These are phyloP conservation scores for Hymenoscyphus scutula DNA, from an alignment of 2,329 filamentous ascomycete genomes.

Conservation along the genomic window DNA sequence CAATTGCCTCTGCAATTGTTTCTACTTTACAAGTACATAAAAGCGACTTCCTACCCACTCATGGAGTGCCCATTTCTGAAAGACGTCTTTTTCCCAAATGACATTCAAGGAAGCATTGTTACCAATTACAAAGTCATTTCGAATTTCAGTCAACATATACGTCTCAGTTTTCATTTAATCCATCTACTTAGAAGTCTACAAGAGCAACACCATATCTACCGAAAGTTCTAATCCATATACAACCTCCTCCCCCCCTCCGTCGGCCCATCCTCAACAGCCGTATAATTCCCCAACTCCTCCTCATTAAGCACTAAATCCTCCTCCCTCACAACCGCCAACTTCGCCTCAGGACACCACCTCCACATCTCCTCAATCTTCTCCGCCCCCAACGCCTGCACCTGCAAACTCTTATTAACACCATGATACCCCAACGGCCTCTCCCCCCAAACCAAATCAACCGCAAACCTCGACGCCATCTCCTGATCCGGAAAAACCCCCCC, in stretches of 20 bases:
- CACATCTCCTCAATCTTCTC: slow-evolving; percentile 30
- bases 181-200: too few species aligned
- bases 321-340: slow-evolving; percentile 11
- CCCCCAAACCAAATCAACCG: slow-evolving; percentile 23
- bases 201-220: too few species aligned
- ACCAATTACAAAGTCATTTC: too few species aligned
- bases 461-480: slow-evolving; percentile 23
- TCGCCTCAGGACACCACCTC: slow-evolving; percentile 36
- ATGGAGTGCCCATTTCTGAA: too few species aligned
- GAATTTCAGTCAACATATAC: too few species aligned
- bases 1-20: too few species aligned
- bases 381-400: slow-evolving; percentile 23
- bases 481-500: slow-evolving; percentile 24
- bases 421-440: slow-evolving; percentile 25
- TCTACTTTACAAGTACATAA: too few species aligned
- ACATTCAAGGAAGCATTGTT: too few species aligned
- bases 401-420: slow-evolving; percentile 4
- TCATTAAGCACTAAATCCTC: slow-evolving; percentile 9
- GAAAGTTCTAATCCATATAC: not conserved
- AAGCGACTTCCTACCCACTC: too few species aligned
- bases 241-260: not conserved
- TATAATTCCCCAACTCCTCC: not conserved
- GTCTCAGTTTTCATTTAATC: too few species aligned
- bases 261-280: not conserved
- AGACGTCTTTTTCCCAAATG: too few species aligned